Evolutionary conservation across 2,329 filamentous ascomycete species (phyloP), one percentile per base, ranked within the genome.

Genomic region (Knoxdaviesia proteae): DNA sequence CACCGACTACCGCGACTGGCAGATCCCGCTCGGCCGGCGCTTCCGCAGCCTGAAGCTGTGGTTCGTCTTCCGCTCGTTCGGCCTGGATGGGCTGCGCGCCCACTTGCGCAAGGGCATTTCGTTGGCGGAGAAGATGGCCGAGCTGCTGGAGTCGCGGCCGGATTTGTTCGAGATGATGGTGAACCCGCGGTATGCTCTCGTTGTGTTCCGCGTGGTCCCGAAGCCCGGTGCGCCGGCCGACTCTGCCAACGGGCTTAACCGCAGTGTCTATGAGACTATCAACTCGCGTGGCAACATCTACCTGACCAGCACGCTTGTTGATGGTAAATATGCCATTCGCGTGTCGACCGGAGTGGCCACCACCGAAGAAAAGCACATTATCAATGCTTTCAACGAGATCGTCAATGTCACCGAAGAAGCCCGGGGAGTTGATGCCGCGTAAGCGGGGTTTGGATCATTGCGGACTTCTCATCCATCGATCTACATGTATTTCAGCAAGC

Each of bases 1-100:
- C 1, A 94, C 84, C 30, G 88, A 96, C 60, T 94, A 94, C 64
- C 75, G 88, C 39, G 87, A 96, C 65, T 96, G 88, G 88, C 86
- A 94, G 61, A 92, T 96, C 52, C 86, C 88, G 0, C 75, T 96
- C 0, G 88, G 88, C 6, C 69, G 88, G 3, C 70, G 88, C 10
- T 96, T 96, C 69, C 72, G 88, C 46, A 76, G 80, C 3, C 62
- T 96, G 45, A 96, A 96, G 64, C 77, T 94, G 48, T 96, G 88
- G 88, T 94, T 94, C 56, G 86, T 96, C 6, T 64, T 94, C 52
- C 69, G 88, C 38, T 77, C 71, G 38, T 94, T 86, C 54, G 88
- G 88, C 40, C 62, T 92, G 42, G 66, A 68, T 32, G 88, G 87
- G 0, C 60, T 96, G 53, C 77, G 76, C 50, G 68, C 62, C 5